Evolutionary conservation across 2,329 filamentous ascomycete species (phyloP).

Genomic region (Aureobasidium sp.): DNA sequence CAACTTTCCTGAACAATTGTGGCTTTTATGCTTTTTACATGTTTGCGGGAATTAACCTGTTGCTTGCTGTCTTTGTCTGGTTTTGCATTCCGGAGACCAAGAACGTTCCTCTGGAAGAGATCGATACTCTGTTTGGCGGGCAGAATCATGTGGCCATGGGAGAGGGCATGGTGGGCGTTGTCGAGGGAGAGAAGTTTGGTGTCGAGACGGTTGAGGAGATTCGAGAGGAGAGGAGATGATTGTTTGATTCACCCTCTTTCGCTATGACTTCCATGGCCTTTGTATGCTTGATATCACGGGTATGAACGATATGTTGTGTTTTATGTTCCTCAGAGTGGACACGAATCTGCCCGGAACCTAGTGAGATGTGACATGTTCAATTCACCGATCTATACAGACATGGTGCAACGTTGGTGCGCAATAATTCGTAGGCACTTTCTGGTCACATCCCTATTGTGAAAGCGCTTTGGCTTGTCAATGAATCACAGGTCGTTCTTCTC

Average conservation of each 20-base stretch:
- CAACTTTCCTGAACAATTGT: slow-evolving; percentile 55
- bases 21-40: slow-evolving; percentile 52
- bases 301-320: no score
- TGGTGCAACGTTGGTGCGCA: no score
- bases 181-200: slow-evolving; percentile 24
- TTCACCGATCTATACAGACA: no score
- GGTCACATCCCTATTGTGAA: no score
- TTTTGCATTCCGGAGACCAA: slow-evolving; percentile 39
- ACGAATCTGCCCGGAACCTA: no score
- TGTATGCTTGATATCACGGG: background rate
- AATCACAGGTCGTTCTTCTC: no score
- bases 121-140: slow-evolving; percentile 51
- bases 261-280: background rate
- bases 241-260: background rate
- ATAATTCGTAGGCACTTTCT: no score
- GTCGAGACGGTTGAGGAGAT: background rate
- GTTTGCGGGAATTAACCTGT: slow-evolving; percentile 43
- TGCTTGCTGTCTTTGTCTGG: slow-evolving; percentile 36
- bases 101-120: slow-evolving; percentile 47
- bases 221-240: background rate
- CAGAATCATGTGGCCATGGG: slow-evolving; percentile 51
- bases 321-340: no score
- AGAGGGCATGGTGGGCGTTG: slow-evolving; percentile 38
- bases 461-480: no score
- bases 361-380: no score